Base-by-base conservation (phyloP, 2,329 filamentous ascomycete species). In the Dactylellina drechsleri region DNA sequence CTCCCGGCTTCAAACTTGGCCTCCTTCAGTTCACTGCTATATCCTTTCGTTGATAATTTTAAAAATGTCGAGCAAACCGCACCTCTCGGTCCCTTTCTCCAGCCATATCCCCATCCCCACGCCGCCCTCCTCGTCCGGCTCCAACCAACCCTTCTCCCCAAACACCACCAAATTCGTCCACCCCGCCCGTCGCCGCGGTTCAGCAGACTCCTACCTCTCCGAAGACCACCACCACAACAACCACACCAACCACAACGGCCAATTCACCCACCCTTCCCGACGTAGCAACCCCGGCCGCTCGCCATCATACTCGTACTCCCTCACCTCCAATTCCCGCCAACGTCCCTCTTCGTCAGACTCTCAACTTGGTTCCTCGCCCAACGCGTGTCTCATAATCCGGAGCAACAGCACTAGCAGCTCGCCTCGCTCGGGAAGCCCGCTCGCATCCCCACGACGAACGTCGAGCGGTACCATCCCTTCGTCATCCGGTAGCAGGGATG, bases 171-270 rank as follows among this genome's bases (percentile, higher is more conserved):
- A 50, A 58, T 75, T 64, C 70, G 70, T 74, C 28, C 70, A 74
- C 52, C 70, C 70, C 6, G 70, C 70, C 20, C 70, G 70, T 12
- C 70, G 70, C 58, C 70, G 70, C 16, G 62, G 62, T n/a, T 74
- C 70, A 1, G 70, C 70, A 8, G 70, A 74, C 45, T 74, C 70
- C 7, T 74, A 74, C 52, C 54, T 65, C 57, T 49, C 57, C 57
- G 40, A 60, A 10, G 43, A 60, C 41, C 18, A 49, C 15, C 57
- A 47, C 41, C 57, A 49, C 16, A 28, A 60, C 20, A 8, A 40
- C 15, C 40, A 16, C 52, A 18, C 20, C 52, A 31, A 4, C 52
- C 7, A 15, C 26, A 36, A 36, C 52, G 28, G 52, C 52, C 8
- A 54, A 20, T n/a, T 7, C 52, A 15, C 26, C 26, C 47, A 23